Conservation (phyloP, 257 asterid species). For the Solanum pimpinellifolium region DNA sequence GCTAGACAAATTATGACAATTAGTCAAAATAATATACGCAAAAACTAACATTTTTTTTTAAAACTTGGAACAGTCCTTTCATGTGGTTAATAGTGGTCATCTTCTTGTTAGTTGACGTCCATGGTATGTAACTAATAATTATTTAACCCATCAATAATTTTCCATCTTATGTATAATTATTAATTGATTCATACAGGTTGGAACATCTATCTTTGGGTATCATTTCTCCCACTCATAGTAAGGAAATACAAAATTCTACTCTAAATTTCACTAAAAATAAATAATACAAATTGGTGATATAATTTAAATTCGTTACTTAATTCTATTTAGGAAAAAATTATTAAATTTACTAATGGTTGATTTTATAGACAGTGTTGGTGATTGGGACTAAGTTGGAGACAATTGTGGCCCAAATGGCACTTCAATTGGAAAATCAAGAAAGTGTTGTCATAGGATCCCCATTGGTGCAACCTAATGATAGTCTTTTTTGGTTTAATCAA, state of each 20-base stretch:
- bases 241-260: not conserved
- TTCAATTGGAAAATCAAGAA: constrained; percentile 24
- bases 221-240: constrained; percentile 60
- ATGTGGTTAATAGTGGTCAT: constrained; percentile 68
- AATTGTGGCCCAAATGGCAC: constrained; percentile 61
- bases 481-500: constrained; percentile 53
- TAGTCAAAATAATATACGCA: not conserved
- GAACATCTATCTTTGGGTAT: constrained; percentile 65
- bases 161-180: not conserved
- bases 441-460: constrained; percentile 54
- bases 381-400: constrained; percentile 65
- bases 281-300: not conserved
- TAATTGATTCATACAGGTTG: constrained; percentile 39
- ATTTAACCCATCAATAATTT: not conserved
- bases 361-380: constrained; percentile 37
- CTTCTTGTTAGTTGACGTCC: constrained; percentile 70
- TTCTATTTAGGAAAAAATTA: not conserved
- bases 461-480: constrained; percentile 48
- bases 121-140: constrained; percentile 30
- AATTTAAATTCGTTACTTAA: too few relatives aligned
- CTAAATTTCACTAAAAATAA: not conserved
- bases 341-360: not conserved
- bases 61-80: constrained; percentile 41
- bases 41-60: not conserved
- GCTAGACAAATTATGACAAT: not conserved